Base-by-base conservation (phyloP, 2,329 filamentous ascomycete species). In the Alternaria sp. region DNA sequence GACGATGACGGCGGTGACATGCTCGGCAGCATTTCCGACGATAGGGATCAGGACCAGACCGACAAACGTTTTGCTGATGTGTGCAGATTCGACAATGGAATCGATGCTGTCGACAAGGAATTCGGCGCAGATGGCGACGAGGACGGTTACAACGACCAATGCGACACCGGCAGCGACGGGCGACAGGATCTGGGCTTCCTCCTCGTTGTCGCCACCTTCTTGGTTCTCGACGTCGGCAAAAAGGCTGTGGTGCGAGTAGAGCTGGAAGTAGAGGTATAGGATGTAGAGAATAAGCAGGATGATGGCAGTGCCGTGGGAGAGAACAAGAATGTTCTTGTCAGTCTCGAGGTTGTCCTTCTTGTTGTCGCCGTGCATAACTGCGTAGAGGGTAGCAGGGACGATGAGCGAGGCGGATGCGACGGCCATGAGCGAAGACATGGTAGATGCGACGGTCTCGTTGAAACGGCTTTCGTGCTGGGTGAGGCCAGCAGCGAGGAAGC, bases 401-500 rank as follows among this genome's bases (percentile, higher is more conserved):
- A 85, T 84, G 32, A 85, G 76, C 24, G 81, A 86, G 9, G 84
- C 84, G 32, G 81, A 81, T 26, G 84, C 81, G 62, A 87, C 84
- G 24, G 84, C 84, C 83, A 87, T 86, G 52, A 87, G 79, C 5
- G 84, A 88, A 1, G 85, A 87, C 85, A 88, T 93, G 41, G 92
- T 94, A 67, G 91, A 91, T 38, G 92, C 92, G 51, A 91, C 91
- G 6, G 89, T 92, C 9, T 85, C 84, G 64, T 92, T 91, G 79
- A 94, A 95, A 34, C 54, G 71, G 71, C 79, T 78, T 71, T 84
- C 80, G 46, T 73, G 68, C 55, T 80, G 78, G 53, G 75, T 74
- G 48, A 83, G 74, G 28, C 83, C 83, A 36, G 81, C 83, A 26
- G 82, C 78, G 56, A 85, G 78, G 79, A 85, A 85, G 71, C 83